Base-by-base conservation (phyloP, 2,329 filamentous ascomycete species). In the Calonectria crousiana region DNA sequence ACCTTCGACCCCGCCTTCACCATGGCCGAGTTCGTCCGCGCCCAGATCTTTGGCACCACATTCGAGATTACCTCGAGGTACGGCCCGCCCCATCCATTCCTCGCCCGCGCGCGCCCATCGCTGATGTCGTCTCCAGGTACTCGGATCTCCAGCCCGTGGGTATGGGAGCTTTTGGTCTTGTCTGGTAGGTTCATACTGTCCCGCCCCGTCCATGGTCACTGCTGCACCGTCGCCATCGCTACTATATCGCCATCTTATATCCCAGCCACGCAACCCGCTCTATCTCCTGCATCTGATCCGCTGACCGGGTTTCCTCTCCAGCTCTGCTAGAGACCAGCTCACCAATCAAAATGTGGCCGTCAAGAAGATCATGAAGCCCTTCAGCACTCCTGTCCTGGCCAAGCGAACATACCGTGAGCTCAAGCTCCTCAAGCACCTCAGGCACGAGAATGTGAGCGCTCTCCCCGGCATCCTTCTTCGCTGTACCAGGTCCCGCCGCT, bases 311-410 rank as follows among this genome's bases (percentile, higher is more conserved):
- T 58, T 58, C 53, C 51, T 64, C 44, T 62, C 76, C 78, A 98
- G 96, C 87, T 98, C 97, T 78, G 97, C 97, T 73, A 96, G 95
- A 87, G 97, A 99, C 86, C 96, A 98, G 89, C 95, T 99, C 86
- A 98, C 97, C 74, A 95, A 92, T 85, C 96, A 98, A 86, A 95
- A 96, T 86, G 97, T 99, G 75, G 97, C 97, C 74, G 96, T 99
- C 84, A 99, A 99, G 92, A 99, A 99, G 92, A 99, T 99, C 84
- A 98, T 99, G 96, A 99, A 98, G 90, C 97, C 97, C 13, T 99
- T 99, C 88, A 98, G 96, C 90, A 99, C 97, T n/a, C 96, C 97
- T 1, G 97, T 99, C 73, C 90, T 99, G 62, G 97, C 97, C 73
- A 99, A 99, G 90, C 92, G 97, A 84, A 99, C 97, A 79, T 99